These are phyloP conservation scores for Agaricus blazei DNA, from an alignment of 768 basidiomycete species.

Conservation along the genomic window DNA sequence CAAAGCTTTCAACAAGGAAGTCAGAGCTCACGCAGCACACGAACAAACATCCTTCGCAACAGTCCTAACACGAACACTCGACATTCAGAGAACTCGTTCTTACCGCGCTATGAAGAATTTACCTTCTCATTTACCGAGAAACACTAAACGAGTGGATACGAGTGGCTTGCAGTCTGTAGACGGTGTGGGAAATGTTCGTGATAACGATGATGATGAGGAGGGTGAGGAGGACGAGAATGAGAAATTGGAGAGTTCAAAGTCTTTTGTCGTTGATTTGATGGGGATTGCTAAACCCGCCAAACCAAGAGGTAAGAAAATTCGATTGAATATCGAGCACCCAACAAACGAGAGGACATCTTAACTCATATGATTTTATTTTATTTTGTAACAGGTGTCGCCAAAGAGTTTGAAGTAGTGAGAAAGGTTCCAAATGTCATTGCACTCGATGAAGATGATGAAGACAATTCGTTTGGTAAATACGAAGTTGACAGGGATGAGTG, in stretches of 20 bases:
- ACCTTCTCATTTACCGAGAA: not conserved
- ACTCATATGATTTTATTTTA: not conserved
- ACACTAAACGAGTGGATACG: not conserved
- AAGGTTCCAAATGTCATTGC: constrained; percentile 5
- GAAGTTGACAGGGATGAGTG: not conserved
- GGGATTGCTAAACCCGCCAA: constrained; percentile 9
- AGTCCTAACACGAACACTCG: not conserved
- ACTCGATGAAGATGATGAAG: not conserved
- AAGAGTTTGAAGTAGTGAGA: constrained; percentile 6
- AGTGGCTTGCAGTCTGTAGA: not conserved
- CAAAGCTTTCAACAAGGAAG: constrained; percentile 10
- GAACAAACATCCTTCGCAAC: constrained; percentile 7
- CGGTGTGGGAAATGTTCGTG: not conserved
- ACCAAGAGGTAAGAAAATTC: constrained; percentile 1
- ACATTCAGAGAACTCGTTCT: constrained; percentile 1
- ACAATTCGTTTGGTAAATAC: not conserved
- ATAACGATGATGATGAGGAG: not conserved
- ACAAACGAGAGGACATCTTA: too few species aligned
- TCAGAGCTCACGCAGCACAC: constrained; percentile 6
- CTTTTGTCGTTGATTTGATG: constrained; percentile 7
- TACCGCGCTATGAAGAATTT: constrained; percentile 5
- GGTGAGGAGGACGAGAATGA: not conserved
- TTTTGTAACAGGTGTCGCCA: constrained; percentile 1
- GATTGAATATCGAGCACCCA: too few species aligned
- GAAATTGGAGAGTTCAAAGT: not conserved